Conservation (phyloP, 352 stramenopile genomes). For the Globisporangium perplexum region DNA sequence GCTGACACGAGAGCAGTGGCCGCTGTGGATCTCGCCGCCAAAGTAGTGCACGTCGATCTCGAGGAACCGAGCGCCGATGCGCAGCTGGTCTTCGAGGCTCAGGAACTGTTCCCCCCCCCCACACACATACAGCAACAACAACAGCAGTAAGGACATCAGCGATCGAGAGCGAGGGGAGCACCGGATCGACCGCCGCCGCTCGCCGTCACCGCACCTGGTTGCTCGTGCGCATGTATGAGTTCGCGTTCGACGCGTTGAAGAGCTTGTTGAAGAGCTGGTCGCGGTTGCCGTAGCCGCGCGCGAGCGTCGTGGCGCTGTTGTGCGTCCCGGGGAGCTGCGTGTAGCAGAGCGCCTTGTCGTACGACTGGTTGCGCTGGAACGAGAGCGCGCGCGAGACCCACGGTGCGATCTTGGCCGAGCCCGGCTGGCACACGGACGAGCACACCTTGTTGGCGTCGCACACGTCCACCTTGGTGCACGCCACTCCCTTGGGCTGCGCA, state of each 20-base stretch:
- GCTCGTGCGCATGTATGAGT: slow-evolving; percentile 60
- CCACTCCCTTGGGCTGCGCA: slow-evolving; percentile 32
- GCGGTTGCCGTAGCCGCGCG: slow-evolving; percentile 63
- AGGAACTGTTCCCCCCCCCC: slow-evolving; percentile 25
- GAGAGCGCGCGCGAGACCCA: slow-evolving; percentile 54
- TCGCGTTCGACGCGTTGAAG: slow-evolving; percentile 41
- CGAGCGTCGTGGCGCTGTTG: slow-evolving; percentile 72
- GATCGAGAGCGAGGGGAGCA: not conserved
- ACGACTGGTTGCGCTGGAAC: slow-evolving; percentile 69
- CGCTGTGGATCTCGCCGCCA: slow-evolving; percentile 49
- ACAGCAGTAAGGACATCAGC: not conserved
- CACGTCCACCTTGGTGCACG: slow-evolving; percentile 42
- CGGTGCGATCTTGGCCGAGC: slow-evolving; percentile 41
- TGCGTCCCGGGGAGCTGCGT: slow-evolving; percentile 63
- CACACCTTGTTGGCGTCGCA: slow-evolving; percentile 64
- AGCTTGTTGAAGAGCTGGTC: slow-evolving; percentile 68
- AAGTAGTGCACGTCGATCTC: slow-evolving; percentile 85
- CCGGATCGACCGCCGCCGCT: too few species aligned
- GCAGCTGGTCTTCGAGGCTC: slow-evolving; percentile 71
- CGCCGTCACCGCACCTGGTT: slow-evolving; percentile 34
- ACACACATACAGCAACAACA: not conserved
- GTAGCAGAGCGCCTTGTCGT: slow-evolving; percentile 64
- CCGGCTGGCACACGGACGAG: slow-evolving; percentile 52
- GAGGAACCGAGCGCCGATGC: slow-evolving; percentile 68
- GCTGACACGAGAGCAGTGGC: slow-evolving; percentile 60